phyloP scores from a whole-genome alignment of 106 monocot species.

The Amphibolis antarctica region DNA sequence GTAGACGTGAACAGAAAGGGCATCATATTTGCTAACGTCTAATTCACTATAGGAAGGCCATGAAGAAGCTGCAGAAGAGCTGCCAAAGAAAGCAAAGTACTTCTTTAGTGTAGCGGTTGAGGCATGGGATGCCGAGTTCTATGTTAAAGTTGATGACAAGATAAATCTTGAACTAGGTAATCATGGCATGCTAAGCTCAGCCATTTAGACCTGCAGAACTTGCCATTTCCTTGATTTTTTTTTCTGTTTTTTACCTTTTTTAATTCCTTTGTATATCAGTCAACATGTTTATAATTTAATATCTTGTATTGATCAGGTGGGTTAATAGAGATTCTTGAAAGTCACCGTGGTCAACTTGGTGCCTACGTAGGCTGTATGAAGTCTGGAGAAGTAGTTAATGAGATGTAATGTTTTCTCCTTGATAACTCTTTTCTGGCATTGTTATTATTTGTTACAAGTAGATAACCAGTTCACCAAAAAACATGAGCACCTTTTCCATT shows the following conservation, averaged over 20 bases:
- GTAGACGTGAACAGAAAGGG: not conserved
- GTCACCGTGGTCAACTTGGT: slow-evolving; percentile 49
- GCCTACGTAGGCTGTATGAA: slow-evolving; percentile 97
- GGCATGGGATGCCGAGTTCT: slow-evolving; percentile 96
- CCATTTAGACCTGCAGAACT: not conserved
- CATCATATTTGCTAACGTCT: not conserved
- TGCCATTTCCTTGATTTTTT: not conserved
- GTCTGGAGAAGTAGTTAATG: slow-evolving; percentile 74
- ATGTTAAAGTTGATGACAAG: slow-evolving; percentile 95
- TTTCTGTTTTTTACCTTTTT: not conserved
- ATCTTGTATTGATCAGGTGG: slow-evolving; percentile 31
- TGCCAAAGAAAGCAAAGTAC: slow-evolving; percentile 85
- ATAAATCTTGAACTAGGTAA: slow-evolving; percentile 81
- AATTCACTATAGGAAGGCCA: slow-evolving; percentile 53
- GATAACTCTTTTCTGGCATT: not conserved
- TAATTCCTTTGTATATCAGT: too few species aligned
- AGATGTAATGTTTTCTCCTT: slow-evolving; percentile 50
- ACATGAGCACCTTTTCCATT: not conserved
- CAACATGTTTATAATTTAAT: too few species aligned
- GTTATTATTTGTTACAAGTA: not conserved
- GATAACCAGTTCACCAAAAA: not conserved
- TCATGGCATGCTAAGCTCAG: not conserved
- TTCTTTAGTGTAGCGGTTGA: slow-evolving; percentile 89
- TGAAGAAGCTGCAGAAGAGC: slow-evolving; percentile 86
- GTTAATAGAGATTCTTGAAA: slow-evolving; percentile 79